Evolutionary conservation across 2,329 filamentous ascomycete species (phyloP), one percentile per base, ranked within the genome.

Genomic region (Botrytis paeoniae): DNA sequence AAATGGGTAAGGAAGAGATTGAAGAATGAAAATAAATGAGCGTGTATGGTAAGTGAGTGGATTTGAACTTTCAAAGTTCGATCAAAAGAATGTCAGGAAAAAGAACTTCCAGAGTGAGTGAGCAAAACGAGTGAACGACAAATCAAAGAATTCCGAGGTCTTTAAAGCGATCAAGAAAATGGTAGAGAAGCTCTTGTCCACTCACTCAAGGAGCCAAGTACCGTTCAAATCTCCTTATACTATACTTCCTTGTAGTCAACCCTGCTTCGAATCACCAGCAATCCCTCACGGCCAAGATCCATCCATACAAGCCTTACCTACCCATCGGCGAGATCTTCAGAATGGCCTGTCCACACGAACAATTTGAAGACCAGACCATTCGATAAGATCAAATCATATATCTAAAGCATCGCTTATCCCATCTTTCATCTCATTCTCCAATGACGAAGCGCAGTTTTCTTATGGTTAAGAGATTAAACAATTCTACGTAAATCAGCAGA

Each of bases 41-140:
- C 16, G 63, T 65, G 32, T 8, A 25, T 48, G 8, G 41, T 20
- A 32, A 65, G 6, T 65, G 29, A 48, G 18, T 16, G 20, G 10
- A 12, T 65, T 14, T 48, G 41, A 65, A 65, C 62, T 65, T 48
- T 48, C 62, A 48, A 65, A 65, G 62, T 35, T 32, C 41, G 41
- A 32, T 65, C 62, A 48, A 65, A 61, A 65, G 63, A 65, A 65
- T 65, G 62, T 16, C 63, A 48, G 29, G 29, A 35, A 64, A 32
- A 29, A 9, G 18, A 41, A 64, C 62, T 64, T 64, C 62, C 41
- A 8, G 62, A 64, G n/a, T 29, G 18, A 65, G 29, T 45, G 29
- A 32, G 39, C 32, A 65, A 35, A 65, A 25, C n/a, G 45, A 43
- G 32, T 25, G 41, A 48, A 48, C 12, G 29, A n/a, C 43, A 35